Percentiles rank a stretch among this genome's conserved stretches.
These are phyloP conservation scores for Alternaria consortialis DNA, from an alignment of 2,329 filamentous ascomycete species.

Conservation along the genomic window DNA sequence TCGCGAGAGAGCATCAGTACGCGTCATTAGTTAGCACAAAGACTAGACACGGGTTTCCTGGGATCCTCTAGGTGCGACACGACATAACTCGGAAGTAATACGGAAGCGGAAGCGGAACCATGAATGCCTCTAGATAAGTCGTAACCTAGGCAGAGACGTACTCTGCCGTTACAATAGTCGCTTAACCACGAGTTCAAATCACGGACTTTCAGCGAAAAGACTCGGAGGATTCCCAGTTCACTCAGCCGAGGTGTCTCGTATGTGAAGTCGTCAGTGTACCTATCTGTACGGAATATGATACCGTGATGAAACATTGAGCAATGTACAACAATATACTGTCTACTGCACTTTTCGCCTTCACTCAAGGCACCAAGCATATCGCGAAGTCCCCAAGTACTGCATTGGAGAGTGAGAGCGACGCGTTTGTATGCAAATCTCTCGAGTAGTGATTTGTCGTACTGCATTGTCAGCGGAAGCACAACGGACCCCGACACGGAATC, in stretches of 20 bases:
- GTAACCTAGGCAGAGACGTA: neutral
- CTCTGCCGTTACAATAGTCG: no score
- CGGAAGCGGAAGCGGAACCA: neutral
- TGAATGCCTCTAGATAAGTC: neutral
- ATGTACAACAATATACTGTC: neutral
- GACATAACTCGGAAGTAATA: neutral
- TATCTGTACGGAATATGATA: neutral
- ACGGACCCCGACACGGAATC: conserved; percentile 7
- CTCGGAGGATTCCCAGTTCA: neutral
- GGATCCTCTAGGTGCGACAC: neutral
- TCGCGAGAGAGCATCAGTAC: neutral
- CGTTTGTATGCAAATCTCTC: neutral
- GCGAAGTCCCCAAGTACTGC: neutral
- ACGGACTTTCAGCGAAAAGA: neutral
- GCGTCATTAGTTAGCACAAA: neutral
- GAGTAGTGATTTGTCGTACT: neutral
- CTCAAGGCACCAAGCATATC: neutral
- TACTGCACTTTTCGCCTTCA: neutral
- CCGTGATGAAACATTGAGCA: neutral
- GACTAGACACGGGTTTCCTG: neutral
- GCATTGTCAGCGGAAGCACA: neutral
- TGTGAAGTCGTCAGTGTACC: neutral
- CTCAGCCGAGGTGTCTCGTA: neutral
- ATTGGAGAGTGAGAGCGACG: neutral
- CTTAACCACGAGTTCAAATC: neutral